Percentiles rank a stretch among this genome's conserved stretches.
Conservation (phyloP, 139 green algal genomes). For the Chlamydomonas sphaeroides region DNA sequence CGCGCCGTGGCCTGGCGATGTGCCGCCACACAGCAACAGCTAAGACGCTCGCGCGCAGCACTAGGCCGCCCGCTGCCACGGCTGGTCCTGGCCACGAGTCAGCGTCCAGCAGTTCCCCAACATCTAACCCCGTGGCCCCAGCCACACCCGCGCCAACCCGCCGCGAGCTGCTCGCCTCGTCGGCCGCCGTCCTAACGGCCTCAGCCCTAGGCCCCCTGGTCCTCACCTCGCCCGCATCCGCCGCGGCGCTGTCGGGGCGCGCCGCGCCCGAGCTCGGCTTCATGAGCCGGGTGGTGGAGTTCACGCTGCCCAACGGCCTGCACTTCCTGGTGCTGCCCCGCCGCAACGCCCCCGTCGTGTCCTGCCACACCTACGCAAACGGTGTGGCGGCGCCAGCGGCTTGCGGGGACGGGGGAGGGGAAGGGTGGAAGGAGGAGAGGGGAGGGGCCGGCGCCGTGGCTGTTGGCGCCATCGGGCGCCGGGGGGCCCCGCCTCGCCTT, state of each 20-base stretch:
- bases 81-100: no score
- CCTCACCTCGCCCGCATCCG: not conserved
- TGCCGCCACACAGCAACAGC: no score
- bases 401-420: no score
- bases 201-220: not conserved
- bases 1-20: no score
- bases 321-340: slow-evolving; percentile 86
- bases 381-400: not conserved
- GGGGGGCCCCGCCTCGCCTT: no score
- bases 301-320: slow-evolving; percentile 89
- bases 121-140: not conserved
- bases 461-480: no score
- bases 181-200: not conserved
- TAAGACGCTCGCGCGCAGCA: no score
- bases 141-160: no score
- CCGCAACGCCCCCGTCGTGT: slow-evolving; percentile 74
- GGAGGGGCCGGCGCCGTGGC: no score
- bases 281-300: slow-evolving; percentile 73
- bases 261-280: slow-evolving; percentile 35
- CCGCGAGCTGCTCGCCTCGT: not conserved
- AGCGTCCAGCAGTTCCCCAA: not conserved
- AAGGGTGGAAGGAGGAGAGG: not conserved
- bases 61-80: no score
- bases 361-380: slow-evolving; percentile 78
- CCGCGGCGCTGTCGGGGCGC: slow-evolving; percentile 6